Percentiles rank a stretch among this genome's conserved stretches.
phyloP scores from a whole-genome alignment of 805 yeast species.

The Maudiozyma pseudohumilis region DNA sequence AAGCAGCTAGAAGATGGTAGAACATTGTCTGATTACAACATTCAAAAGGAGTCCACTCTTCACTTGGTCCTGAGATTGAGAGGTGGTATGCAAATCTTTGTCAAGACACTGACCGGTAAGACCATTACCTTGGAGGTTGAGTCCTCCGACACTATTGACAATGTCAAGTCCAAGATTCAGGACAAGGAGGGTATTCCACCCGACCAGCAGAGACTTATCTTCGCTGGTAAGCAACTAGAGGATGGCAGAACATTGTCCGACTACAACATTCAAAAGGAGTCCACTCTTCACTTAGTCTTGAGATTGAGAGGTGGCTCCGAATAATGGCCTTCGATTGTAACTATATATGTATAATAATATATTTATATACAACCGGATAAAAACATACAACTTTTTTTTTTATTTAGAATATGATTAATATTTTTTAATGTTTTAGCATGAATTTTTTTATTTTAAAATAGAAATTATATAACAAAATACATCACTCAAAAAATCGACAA shows the following conservation, averaged over 20 bases:
- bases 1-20: conserved; percentile 64
- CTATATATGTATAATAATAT: too few species aligned
- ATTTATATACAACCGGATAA: too few species aligned
- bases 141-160: conserved; percentile 90
- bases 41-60: conserved; percentile 60
- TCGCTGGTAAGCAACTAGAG: conserved; percentile 65
- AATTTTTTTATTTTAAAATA: too few species aligned
- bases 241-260: conserved; percentile 65
- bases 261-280: conserved; percentile 65
- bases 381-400: too few species aligned
- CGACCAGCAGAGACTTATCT: conserved; percentile 59
- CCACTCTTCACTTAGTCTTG: conserved; percentile 58
- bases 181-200: conserved; percentile 68
- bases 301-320: conserved; percentile 66
- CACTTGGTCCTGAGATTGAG: conserved; percentile 66
- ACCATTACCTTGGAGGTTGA: conserved; percentile 92
- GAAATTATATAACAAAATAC: too few species aligned
- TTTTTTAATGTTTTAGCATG: too few species aligned
- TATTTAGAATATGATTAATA: too few species aligned
- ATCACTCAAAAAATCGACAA: too few species aligned
- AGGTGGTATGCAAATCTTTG: conserved; percentile 75
- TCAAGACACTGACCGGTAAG: conserved; percentile 96
- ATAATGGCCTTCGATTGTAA: too few species aligned
- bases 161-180: conserved; percentile 72
- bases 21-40: conserved; percentile 62